phyloP scores from a whole-genome alignment of 495 filamentous ascomycete genomes.

The Parmelia sp. region DNA sequence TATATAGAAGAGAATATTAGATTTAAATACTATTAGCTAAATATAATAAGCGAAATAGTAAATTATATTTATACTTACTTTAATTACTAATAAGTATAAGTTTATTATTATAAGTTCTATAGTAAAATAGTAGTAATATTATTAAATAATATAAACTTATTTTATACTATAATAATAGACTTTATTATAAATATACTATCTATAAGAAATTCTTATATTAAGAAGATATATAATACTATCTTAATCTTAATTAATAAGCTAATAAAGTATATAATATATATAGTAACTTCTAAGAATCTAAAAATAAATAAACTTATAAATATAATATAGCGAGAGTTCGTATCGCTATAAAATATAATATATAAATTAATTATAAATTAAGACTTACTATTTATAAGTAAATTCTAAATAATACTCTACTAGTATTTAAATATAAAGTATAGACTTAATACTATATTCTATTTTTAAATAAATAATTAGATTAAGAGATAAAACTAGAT shows the following conservation, averaged over 20 bases:
- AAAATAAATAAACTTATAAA: not conserved
- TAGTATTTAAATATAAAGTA: not conserved
- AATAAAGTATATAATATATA: no score
- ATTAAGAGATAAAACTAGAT: slow-evolving; percentile 18
- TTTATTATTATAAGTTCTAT: not conserved
- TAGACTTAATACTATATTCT: not conserved
- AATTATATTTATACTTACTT: not conserved
- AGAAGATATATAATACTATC: no score
- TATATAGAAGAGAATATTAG: not conserved
- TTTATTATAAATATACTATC: not conserved
- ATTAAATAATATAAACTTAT: not conserved
- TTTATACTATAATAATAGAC: not conserved
- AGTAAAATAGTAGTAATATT: not conserved
- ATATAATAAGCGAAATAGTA: not conserved
- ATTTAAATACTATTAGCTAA: not conserved
- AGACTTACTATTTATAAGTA: not conserved
- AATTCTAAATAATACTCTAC: not conserved
- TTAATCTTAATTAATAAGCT: no score
- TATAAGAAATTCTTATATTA: not conserved
- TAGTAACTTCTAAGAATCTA: no score
- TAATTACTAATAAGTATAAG: not conserved
- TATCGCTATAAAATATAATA: not conserved
- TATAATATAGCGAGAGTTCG: not conserved
- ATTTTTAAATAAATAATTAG: not conserved
- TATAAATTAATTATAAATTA: not conserved